Evolutionary conservation across 257 asterid species (phyloP).

Genomic region (Nicotiana tomentosiformis): DNA sequence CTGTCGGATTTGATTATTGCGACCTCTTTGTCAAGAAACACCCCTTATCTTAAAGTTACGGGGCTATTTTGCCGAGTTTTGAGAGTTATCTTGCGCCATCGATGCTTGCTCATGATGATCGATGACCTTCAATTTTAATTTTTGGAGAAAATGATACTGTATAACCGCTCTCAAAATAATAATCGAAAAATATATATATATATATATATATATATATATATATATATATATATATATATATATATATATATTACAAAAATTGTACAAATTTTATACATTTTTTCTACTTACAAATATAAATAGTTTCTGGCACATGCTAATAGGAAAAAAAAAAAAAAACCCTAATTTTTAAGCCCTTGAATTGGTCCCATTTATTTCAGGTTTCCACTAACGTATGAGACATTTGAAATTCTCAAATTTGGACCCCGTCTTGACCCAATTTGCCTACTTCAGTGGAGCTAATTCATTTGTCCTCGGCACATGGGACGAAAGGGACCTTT

Average conservation of each 20-base stretch:
- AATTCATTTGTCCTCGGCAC: conserved; percentile 3
- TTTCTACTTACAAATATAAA: too few species aligned
- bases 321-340: too few species aligned
- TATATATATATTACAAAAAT: too few species aligned
- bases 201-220: too few species aligned
- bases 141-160: too few species aligned
- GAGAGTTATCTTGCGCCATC: neutral
- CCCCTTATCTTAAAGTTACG: neutral
- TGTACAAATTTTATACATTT: too few species aligned
- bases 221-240: too few species aligned
- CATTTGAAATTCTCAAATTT: conserved; percentile 1
- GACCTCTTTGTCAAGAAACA: neutral
- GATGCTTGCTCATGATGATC: neutral
- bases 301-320: too few species aligned
- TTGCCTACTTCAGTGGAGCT: conserved; percentile 6
- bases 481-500: conserved; percentile 15
- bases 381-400: neutral
- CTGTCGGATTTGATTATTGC: too few species aligned
- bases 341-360: neutral
- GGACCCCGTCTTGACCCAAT: conserved; percentile 5
- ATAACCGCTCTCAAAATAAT: too few species aligned
- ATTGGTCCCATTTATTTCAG: conserved; percentile 1
- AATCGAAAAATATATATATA: too few species aligned
- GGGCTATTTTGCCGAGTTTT: neutral
- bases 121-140: neutral